phyloP scores from a whole-genome alignment of 352 stramenopile genomes.

The Phytopythium mirpurense region DNA sequence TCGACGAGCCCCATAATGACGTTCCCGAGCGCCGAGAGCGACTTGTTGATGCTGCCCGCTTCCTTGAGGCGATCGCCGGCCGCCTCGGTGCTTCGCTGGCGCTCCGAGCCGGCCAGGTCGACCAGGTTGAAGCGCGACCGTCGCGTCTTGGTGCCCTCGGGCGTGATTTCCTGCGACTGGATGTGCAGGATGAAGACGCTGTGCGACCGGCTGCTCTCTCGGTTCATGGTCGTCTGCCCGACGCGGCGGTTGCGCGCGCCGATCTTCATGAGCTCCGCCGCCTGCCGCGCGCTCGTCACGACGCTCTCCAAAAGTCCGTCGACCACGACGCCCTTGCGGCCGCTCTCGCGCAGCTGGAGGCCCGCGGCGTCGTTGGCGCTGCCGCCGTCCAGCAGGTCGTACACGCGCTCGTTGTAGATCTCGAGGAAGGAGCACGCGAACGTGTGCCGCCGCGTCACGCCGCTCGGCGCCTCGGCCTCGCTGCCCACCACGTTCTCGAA shows the following conservation, averaged over 20 bases:
- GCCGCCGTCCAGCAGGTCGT: slow-evolving; percentile 83
- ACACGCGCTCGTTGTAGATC: slow-evolving; percentile 95
- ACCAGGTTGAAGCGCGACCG: slow-evolving; percentile 96
- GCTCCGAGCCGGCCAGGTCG: slow-evolving; percentile 97
- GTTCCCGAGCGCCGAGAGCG: slow-evolving; percentile 92
- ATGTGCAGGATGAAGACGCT: slow-evolving; percentile 84
- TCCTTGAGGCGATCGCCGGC: slow-evolving; percentile 95
- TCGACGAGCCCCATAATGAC: slow-evolving; percentile 92
- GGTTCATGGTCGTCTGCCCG: slow-evolving; percentile 82
- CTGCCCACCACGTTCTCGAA: slow-evolving; percentile 43
- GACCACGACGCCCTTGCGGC: slow-evolving; percentile 67
- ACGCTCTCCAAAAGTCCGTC: slow-evolving; percentile 75
- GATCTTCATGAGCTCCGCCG: slow-evolving; percentile 69
- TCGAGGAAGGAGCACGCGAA: slow-evolving; percentile 90
- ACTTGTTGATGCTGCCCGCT: slow-evolving; percentile 96
- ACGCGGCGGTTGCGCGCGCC: slow-evolving; percentile 73
- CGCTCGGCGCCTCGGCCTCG: slow-evolving; percentile 2
- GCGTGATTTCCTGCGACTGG: slow-evolving; percentile 52
- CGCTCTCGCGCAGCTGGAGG: slow-evolving; percentile 66
- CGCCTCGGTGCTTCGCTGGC: slow-evolving; percentile 93
- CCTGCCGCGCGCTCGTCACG: slow-evolving; percentile 58
- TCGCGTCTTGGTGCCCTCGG: slow-evolving; percentile 60
- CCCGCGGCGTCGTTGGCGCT: slow-evolving; percentile 48
- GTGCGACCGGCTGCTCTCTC: slow-evolving; percentile 79
- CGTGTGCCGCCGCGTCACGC: slow-evolving; percentile 45